phyloP scores from a whole-genome alignment of 2,329 filamentous ascomycete species.

The Fusarium albidum region DNA sequence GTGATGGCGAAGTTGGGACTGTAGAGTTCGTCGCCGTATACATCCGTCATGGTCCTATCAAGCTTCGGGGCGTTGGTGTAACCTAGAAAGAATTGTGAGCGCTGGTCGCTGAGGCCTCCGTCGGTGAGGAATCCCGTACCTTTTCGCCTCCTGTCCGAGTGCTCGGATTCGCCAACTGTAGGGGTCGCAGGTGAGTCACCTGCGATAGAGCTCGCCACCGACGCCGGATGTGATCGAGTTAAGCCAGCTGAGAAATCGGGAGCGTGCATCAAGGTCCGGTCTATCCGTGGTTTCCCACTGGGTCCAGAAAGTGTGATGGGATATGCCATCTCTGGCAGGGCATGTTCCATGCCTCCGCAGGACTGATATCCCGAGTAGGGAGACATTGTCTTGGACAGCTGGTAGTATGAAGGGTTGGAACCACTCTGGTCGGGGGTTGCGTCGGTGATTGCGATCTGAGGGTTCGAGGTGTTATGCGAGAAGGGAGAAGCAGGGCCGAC shows the following conservation, averaged over 20 bases:
- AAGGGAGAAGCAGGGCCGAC: conserved; percentile 68
- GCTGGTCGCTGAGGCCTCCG: conserved; percentile 14
- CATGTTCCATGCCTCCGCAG: conserved; percentile 45
- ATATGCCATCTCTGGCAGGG: conserved; percentile 51
- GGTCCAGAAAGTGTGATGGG: conserved; percentile 49
- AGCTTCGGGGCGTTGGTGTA: conserved; percentile 74
- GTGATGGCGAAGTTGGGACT: conserved; percentile 72
- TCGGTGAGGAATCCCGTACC: conserved; percentile 52
- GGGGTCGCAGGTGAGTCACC: conserved; percentile 69
- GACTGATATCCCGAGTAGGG: conserved; percentile 54
- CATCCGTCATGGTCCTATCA: conserved; percentile 85
- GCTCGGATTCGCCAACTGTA: conserved; percentile 57
- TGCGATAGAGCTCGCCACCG: conserved; percentile 64
- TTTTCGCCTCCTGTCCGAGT: conserved; percentile 59
- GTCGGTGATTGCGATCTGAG: conserved; percentile 65
- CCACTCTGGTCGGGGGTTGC: conserved; percentile 51
- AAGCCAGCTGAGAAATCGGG: conserved; percentile 54
- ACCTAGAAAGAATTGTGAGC: conserved; percentile 69
- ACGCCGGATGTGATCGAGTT: conserved; percentile 59
- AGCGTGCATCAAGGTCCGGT: conserved; percentile 54
- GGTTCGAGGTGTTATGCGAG: conserved; percentile 62
- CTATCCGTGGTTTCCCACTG: conserved; percentile 47
- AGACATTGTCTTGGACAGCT: conserved; percentile 56
- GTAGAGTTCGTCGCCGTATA: conserved; percentile 86
- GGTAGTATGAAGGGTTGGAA: conserved; percentile 53